Evolutionary conservation across 2,329 filamentous ascomycete species (phyloP).

Genomic region (Chaetomium sp.): DNA sequence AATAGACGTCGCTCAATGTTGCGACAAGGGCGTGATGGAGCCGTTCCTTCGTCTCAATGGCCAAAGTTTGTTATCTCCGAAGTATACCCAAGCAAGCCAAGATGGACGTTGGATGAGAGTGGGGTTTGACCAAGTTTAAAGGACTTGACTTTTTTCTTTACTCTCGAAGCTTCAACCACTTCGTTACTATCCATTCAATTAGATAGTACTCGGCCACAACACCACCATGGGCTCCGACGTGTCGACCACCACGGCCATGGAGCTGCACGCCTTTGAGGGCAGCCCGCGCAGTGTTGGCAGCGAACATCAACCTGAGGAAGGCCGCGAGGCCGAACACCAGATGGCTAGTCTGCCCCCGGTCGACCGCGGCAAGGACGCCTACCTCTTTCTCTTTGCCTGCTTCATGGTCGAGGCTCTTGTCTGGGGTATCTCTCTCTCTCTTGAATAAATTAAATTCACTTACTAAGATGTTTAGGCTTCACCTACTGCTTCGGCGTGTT

Average conservation of each 20-base stretch:
- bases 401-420: constrained; percentile 48
- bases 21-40: no score
- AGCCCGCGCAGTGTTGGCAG: constrained; percentile 3
- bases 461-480: no score
- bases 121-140: no score
- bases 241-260: constrained; percentile 1
- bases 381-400: constrained; percentile 41
- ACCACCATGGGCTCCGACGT: constrained; percentile 1
- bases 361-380: constrained; percentile 34
- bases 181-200: no score
- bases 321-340: constrained; percentile 14
- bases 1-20: no score
- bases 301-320: constrained; percentile 3
- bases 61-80: no score
- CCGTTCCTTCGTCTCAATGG: no score
- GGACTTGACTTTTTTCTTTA: no score
- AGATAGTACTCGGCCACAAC: not conserved
- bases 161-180: no score
- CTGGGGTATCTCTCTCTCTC: constrained; percentile 36
- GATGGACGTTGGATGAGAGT: no score
- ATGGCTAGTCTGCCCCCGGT: constrained; percentile 29
- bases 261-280: constrained; percentile 3
- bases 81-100: no score
- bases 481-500: constrained; percentile 65
- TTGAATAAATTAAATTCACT: no score